Percentiles rank a stretch among this genome's conserved stretches.
These are phyloP conservation scores for Tolypocladium nubicola DNA, from an alignment of 2,329 filamentous ascomycete genomes.

Conservation along the genomic window DNA sequence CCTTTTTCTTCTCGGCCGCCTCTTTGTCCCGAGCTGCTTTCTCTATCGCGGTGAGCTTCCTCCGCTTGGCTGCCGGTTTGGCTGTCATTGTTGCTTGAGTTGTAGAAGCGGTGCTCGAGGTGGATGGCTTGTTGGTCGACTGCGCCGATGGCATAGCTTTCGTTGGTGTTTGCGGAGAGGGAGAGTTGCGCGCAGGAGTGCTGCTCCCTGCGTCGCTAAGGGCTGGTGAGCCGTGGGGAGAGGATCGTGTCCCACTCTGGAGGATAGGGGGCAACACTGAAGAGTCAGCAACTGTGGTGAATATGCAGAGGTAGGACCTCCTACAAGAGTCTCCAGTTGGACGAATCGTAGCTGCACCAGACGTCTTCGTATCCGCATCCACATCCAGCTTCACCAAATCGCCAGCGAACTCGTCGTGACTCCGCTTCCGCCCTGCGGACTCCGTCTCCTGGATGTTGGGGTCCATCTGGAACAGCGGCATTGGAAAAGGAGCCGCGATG, in stretches of 20 bases:
- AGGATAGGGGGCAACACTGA: constrained; percentile 14
- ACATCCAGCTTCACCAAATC: constrained; percentile 17
- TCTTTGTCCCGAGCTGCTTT: constrained; percentile 21
- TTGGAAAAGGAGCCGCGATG: constrained; percentile 13
- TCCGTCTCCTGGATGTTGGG: constrained; percentile 37
- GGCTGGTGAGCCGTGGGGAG: constrained; percentile 18
- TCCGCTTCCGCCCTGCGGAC: constrained; percentile 30
- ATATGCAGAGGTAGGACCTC: not conserved
- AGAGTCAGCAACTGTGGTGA: constrained; percentile 5
- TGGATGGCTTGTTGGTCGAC: constrained; percentile 5
- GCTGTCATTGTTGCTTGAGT: constrained; percentile 1
- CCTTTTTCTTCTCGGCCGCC: constrained; percentile 21
- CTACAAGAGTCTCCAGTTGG: constrained; percentile 12
- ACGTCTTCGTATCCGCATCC: constrained; percentile 9
- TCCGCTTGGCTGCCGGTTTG: constrained; percentile 28
- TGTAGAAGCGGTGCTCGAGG: constrained; percentile 10
- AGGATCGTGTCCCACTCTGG: constrained; percentile 14
- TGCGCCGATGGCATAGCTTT: constrained; percentile 9
- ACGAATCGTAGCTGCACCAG: constrained; percentile 6
- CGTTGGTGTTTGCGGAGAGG: constrained; percentile 21
- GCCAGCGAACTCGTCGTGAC: constrained; percentile 32
- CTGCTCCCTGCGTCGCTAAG: constrained; percentile 32
- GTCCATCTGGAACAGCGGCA: constrained; percentile 38
- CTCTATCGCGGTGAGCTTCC: constrained; percentile 26
- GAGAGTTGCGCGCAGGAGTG: constrained; percentile 25